Conservation (phyloP, 805 yeast genomes). For the Teunomyces atbi region DNA sequence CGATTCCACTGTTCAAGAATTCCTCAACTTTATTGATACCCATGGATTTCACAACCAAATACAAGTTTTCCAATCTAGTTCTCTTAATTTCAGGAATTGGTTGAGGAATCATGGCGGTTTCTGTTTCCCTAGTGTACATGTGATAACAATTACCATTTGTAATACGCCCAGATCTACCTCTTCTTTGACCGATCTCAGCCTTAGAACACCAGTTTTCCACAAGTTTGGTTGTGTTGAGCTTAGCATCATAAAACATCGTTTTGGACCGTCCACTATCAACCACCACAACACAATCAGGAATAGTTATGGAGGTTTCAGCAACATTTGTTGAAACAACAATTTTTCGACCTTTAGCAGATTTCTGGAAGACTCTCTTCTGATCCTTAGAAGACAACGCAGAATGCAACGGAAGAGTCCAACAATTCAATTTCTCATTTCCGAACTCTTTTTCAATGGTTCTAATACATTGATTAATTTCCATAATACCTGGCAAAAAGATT, state of each 20-base stretch:
- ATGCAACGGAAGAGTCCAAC: conserved; percentile 71
- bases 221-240: conserved; percentile 64
- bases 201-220: conserved; percentile 84
- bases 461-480: conserved; percentile 74
- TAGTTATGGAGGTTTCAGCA: conserved; percentile 96
- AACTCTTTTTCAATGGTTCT: conserved; percentile 27
- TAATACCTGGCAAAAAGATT: conserved; percentile 86
- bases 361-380: conserved; percentile 70
- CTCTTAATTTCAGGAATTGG: conserved; percentile 90
- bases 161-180: conserved; percentile 99
- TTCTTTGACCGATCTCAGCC: conserved; percentile 86
- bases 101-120: conserved; percentile 56
- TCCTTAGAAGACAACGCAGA: conserved; percentile 83
- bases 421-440: conserved; percentile 16
- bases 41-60: conserved; percentile 84
- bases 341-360: conserved; percentile 62
- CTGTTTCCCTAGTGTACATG: conserved; percentile 63
- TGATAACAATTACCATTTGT: conserved; percentile 79
- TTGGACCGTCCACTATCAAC: conserved; percentile 87
- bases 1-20: conserved; percentile 74
- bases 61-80: conserved; percentile 78
- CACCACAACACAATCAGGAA: conserved; percentile 91
- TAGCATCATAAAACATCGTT: conserved; percentile 67
- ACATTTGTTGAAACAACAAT: conserved; percentile 88
- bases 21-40: conserved; percentile 69